Evolutionary conservation across 2,329 filamentous ascomycete species (phyloP).

Genomic region (Fusarium continuum): DNA sequence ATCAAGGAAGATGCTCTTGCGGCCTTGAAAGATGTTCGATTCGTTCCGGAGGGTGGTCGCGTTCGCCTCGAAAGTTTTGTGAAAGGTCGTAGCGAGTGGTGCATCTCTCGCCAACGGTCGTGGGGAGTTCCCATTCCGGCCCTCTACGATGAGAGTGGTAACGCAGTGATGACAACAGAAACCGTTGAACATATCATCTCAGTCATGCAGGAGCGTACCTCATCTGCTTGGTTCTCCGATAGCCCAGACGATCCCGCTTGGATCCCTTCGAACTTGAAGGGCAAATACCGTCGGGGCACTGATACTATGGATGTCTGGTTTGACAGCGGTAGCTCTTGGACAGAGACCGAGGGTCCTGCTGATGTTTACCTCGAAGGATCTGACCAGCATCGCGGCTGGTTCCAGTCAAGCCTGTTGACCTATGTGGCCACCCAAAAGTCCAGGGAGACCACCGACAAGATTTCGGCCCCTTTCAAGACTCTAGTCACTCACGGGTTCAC

Average conservation of each 20-base stretch:
- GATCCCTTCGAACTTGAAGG: slow-evolving; percentile 72
- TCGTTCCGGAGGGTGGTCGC: slow-evolving; percentile 79
- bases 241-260: slow-evolving; percentile 77
- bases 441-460: slow-evolving; percentile 42
- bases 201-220: slow-evolving; percentile 78
- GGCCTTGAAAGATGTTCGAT: slow-evolving; percentile 76
- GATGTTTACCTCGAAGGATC: slow-evolving; percentile 94
- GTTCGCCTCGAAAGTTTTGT: slow-evolving; percentile 85
- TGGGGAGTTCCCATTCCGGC: slow-evolving; percentile 98
- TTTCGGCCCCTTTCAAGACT: slow-evolving; percentile 77
- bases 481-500: slow-evolving; percentile 97
- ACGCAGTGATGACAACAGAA: slow-evolving; percentile 80
- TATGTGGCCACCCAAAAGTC: slow-evolving; percentile 72
- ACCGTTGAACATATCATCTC: slow-evolving; percentile 86
- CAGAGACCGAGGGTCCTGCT: slow-evolving; percentile 64
- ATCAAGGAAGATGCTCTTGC: slow-evolving; percentile 80
- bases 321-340: slow-evolving; percentile 96
- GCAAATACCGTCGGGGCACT: slow-evolving; percentile 75
- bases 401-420: slow-evolving; percentile 94
- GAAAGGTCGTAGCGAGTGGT: slow-evolving; percentile 91
- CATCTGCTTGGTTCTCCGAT: slow-evolving; percentile 97
- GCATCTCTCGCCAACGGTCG: slow-evolving; percentile 92
- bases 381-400: slow-evolving; percentile 98
- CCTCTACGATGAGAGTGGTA: slow-evolving; percentile 76
- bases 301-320: slow-evolving; percentile 99